phyloP scores from a whole-genome alignment of 208 protist species.

The Angomonas ambiguus region DNA sequence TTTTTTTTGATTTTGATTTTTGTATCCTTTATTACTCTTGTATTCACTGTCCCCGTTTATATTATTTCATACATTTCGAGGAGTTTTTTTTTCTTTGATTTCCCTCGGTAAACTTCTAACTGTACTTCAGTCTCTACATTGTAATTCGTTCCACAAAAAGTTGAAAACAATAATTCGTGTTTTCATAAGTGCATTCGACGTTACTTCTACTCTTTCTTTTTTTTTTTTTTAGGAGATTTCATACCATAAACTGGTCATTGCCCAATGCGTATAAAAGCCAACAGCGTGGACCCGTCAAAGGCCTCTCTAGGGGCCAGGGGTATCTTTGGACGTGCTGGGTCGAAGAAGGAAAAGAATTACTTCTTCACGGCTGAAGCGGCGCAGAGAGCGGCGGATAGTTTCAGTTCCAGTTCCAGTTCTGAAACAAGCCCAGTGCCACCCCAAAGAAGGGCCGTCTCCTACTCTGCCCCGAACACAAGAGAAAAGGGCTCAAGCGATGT shows the following conservation, averaged over 20 bases:
- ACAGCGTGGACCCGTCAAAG: slow-evolving; percentile 46
- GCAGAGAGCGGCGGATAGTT: background rate
- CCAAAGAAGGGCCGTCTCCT: slow-evolving; percentile 1
- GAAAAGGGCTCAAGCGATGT: slow-evolving; percentile 7
- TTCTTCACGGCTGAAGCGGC: slow-evolving; percentile 20
- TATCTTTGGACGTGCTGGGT: slow-evolving; percentile 15
- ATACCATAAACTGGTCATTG: background rate
- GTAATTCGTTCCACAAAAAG: background rate
- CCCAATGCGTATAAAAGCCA: slow-evolving; percentile 41
- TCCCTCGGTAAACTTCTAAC: too few species aligned
- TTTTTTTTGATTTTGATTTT: slow-evolving; percentile 15
- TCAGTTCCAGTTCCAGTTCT: slow-evolving; percentile 2
- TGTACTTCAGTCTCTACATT: too few species aligned
- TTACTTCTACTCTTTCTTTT: background rate
- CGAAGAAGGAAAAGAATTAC: slow-evolving; percentile 20
- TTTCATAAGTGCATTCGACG: background rate
- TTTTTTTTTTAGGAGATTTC: slow-evolving; percentile 3
- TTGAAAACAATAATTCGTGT: background rate
- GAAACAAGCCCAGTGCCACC: background rate
- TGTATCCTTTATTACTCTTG: slow-evolving; percentile 2
- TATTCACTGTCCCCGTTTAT: background rate
- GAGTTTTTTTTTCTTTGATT: too few species aligned
- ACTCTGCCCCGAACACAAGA: background rate
- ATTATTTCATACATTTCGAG: too few species aligned
- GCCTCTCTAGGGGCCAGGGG: slow-evolving; percentile 51